Conservation (phyloP, 495 filamentous ascomycete species). For the Diplogelasinospora grovesii region DNA sequence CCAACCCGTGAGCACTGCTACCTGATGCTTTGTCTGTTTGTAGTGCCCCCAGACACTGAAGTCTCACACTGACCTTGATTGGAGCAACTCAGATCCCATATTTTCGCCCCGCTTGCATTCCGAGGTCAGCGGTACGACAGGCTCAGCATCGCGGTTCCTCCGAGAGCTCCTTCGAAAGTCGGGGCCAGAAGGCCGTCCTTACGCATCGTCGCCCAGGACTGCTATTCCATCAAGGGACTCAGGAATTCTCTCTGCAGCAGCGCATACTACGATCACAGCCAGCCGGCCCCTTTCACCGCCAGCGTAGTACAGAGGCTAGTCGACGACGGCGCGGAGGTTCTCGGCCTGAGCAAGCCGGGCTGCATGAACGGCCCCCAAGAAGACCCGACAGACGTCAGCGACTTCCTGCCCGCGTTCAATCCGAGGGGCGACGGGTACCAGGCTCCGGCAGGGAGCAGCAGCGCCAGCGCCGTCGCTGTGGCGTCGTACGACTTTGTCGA, state of each 20-base stretch:
- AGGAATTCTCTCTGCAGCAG: conserved; percentile 8
- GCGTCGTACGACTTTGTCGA: conserved; percentile 47
- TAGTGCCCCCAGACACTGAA: too few relatives aligned
- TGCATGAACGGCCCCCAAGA: conserved; percentile 4
- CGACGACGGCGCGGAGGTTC: conserved; percentile 4
- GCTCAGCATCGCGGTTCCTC: conserved; percentile 3
- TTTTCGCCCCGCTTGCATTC: too few relatives aligned
- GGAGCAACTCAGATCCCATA: too few relatives aligned
- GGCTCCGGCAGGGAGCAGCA: conserved; percentile 34
- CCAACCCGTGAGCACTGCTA: too few relatives aligned
- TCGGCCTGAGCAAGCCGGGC: conserved; percentile 12
- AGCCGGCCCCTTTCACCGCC: conserved; percentile 1
- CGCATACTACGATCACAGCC: conserved; percentile 3
- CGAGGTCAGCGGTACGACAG: background rate
- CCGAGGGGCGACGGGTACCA: conserved; percentile 47
- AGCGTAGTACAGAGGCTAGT: background rate
- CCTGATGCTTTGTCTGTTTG: too few relatives aligned
- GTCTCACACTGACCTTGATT: too few relatives aligned
- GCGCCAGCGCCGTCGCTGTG: conserved; percentile 35
- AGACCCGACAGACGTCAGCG: conserved; percentile 14
- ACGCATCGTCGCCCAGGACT: conserved; percentile 8
- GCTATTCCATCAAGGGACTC: conserved; percentile 6
- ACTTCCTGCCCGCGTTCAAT: conserved; percentile 40
- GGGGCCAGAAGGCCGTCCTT: background rate
- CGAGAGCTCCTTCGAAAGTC: background rate